Percentiles rank a stretch among this genome's conserved stretches.
phyloP scores from a whole-genome alignment of 2,329 filamentous ascomycete genomes.

The Epichloe festucae region DNA sequence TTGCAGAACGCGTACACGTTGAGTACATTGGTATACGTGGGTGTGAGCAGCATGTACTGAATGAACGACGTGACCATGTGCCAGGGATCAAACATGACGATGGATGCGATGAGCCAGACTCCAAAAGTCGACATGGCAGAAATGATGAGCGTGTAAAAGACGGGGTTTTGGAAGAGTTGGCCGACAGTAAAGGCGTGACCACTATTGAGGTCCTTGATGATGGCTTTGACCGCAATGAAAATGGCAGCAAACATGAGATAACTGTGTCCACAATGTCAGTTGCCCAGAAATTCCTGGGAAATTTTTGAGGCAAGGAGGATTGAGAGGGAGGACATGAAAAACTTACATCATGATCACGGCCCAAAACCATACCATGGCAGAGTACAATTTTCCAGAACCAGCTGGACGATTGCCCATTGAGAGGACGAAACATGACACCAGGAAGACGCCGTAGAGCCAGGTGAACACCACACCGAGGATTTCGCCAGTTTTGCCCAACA shows the following conservation, averaged over 20 bases:
- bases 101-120: constrained; percentile 80
- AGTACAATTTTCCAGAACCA: constrained; percentile 86
- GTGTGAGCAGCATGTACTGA: constrained; percentile 89
- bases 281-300: not conserved
- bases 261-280: constrained; percentile 23
- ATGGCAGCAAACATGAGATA: constrained; percentile 92
- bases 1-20: constrained; percentile 99
- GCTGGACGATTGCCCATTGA: constrained; percentile 89
- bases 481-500: constrained; percentile 65
- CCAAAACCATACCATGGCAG: constrained; percentile 99
- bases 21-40: constrained; percentile 94
- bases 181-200: constrained; percentile 51
- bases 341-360: constrained; percentile 80
- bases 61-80: constrained; percentile 96
- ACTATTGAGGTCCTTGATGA: constrained; percentile 55
- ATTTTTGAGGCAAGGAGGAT: not conserved
- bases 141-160: constrained; percentile 89
- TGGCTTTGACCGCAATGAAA: constrained; percentile 82
- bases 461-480: constrained; percentile 84
- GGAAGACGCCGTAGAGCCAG: constrained; percentile 84
- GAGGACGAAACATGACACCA: constrained; percentile 90
- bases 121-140: constrained; percentile 86
- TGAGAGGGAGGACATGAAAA: not conserved
- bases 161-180: constrained; percentile 69
- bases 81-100: constrained; percentile 97